A percentile compares a stretch with the other conserved stretches of the same genome.
These are phyloP conservation scores for Trichoderma harzianum DNA, from an alignment of 2,329 filamentous ascomycete species.

Conservation along the genomic window DNA sequence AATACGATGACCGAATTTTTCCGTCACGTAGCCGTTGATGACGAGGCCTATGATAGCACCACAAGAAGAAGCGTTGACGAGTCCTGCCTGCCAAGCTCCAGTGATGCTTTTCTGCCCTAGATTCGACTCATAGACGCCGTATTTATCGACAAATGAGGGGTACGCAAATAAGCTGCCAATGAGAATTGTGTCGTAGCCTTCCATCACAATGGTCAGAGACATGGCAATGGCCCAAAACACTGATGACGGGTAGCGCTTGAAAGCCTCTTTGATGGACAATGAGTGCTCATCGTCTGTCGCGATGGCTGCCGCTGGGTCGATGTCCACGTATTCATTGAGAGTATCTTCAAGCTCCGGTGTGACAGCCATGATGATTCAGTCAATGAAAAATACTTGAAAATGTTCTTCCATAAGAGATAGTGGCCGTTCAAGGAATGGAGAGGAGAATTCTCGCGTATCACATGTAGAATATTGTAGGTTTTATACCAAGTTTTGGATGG, in stretches of 20 bases:
- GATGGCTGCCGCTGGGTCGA: background rate
- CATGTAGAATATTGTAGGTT: background rate
- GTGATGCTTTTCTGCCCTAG: background rate
- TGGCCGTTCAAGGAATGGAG: background rate
- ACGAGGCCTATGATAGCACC: background rate
- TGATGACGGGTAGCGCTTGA: background rate
- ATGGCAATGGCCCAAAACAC: background rate
- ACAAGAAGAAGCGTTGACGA: background rate
- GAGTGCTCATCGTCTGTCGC: background rate
- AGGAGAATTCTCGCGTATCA: background rate
- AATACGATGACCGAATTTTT: background rate
- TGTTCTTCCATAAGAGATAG: background rate
- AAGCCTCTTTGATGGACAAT: background rate
- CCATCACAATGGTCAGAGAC: background rate
- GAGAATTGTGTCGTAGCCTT: background rate
- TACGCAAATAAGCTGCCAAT: background rate
- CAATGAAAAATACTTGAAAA: background rate
- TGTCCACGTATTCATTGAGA: background rate
- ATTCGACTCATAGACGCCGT: background rate
- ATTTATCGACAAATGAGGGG: background rate
- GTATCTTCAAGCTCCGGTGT: background rate
- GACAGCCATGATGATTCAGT: background rate
- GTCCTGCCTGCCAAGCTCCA: background rate
- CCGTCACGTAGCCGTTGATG: background rate
- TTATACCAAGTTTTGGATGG: background rate